These are phyloP conservation scores for Tylopilus sp. DNA, from an alignment of 768 basidiomycete genomes.

Conservation along the genomic window DNA sequence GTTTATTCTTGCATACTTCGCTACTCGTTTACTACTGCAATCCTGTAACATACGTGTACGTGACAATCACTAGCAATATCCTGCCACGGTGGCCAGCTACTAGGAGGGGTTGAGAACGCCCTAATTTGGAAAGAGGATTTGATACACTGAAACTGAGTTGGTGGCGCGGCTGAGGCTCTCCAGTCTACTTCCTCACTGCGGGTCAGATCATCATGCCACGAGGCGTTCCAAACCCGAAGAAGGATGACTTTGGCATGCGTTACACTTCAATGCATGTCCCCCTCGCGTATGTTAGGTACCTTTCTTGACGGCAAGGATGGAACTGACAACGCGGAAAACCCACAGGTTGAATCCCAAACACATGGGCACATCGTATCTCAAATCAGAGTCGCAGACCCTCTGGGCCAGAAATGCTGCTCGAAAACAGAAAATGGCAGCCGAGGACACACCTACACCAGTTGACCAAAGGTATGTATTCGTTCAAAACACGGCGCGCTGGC, in stretches of 20 bases:
- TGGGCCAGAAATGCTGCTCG: constrained; percentile 67
- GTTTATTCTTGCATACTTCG: constrained; percentile 13
- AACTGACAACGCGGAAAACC: constrained; percentile 13
- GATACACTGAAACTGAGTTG: background rate
- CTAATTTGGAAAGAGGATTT: constrained; percentile 13
- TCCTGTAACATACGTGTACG: constrained; percentile 24
- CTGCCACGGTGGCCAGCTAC: background rate
- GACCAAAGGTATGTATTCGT: constrained; percentile 45
- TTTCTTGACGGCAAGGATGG: background rate
- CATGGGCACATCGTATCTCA: constrained; percentile 72
- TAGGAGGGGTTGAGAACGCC: background rate
- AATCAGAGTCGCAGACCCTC: constrained; percentile 67
- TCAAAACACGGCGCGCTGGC: constrained; percentile 2
- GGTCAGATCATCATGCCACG: constrained; percentile 57
- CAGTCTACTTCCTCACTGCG: background rate
- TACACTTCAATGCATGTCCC: constrained; percentile 84
- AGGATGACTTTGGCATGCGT: constrained; percentile 77
- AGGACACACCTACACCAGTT: constrained; percentile 35
- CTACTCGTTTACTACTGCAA: constrained; percentile 14
- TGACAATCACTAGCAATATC: constrained; percentile 2
- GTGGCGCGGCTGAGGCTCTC: too few species aligned
- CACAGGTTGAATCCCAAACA: constrained; percentile 77
- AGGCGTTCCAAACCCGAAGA: constrained; percentile 76
- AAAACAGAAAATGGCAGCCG: constrained; percentile 44
- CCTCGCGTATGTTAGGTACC: constrained; percentile 48